A percentile compares a stretch with the other conserved stretches of the same genome.
phyloP scores from a whole-genome alignment of 768 basidiomycete species.

The Psilocybe cubensis region DNA sequence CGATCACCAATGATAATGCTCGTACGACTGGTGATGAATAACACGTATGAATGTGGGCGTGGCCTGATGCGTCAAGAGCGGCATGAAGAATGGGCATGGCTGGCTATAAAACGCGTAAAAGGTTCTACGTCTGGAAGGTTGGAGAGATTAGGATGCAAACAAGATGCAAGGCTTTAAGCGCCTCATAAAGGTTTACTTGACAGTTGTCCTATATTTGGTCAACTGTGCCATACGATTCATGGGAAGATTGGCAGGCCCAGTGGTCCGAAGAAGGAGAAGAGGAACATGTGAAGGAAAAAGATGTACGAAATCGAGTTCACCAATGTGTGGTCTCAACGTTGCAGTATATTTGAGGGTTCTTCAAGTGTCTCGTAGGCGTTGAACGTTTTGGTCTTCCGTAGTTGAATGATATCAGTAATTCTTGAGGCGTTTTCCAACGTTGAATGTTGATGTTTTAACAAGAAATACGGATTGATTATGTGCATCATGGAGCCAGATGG shows the following conservation, averaged over 20 bases:
- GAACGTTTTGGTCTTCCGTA: too few relatives aligned
- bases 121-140: background rate
- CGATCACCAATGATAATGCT: background rate
- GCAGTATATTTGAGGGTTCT: too few relatives aligned
- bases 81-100: slow-evolving; percentile 23
- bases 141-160: background rate
- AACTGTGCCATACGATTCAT: background rate
- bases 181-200: background rate
- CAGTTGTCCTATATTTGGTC: slow-evolving; percentile 13
- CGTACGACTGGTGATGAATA: slow-evolving; percentile 23
- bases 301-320: too few relatives aligned
- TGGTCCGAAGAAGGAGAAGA: too few relatives aligned
- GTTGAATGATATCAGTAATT: too few relatives aligned
- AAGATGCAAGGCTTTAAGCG: background rate
- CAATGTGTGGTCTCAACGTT: too few relatives aligned
- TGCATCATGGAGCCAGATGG: background rate
- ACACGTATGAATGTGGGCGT: slow-evolving; percentile 27
- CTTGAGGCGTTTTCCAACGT: background rate
- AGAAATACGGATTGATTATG: background rate
- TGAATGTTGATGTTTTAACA: background rate
- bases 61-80: slow-evolving; percentile 28
- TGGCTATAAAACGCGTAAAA: background rate
- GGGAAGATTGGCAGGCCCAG: background rate
- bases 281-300: too few relatives aligned
- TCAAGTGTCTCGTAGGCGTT: too few relatives aligned